Evolutionary conservation across 2,329 filamentous ascomycete species (phyloP), one percentile per base, ranked within the genome.

Genomic region (Emergomyces orientalis): DNA sequence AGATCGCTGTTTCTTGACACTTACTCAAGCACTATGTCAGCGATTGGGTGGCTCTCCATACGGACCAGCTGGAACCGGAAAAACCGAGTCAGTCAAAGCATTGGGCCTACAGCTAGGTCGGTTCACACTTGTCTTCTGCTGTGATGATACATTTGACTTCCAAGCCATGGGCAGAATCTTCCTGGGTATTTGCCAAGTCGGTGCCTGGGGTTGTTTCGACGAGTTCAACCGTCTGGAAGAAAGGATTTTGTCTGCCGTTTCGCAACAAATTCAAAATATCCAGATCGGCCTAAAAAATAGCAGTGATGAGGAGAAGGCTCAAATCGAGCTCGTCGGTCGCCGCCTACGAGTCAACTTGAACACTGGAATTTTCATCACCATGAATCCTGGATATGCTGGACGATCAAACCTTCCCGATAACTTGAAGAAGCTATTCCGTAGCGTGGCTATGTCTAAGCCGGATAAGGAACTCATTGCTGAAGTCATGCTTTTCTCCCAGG

Each of bases 141-240:
- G 94, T 79, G 94, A 99, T 73, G 94, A 99, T 77, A 99, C 94
- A 0, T 99, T 99, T 71, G 94, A 99, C 76, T 99, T 97, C 82
- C 94, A 99, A 73, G 94, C 94, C 59, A 99, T 99, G 94, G 95
- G 95, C 17, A 90, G 94, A 69, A 99, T 99, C 70, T 99, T 99
- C 84, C 83, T 99, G 43, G 94, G 94, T 83, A 96, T 99, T 66
- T 99, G 95, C 75, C 94, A 99, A 75, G 94, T 99, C 57, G 94
- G 94, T 74, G 94, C 94, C 4, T 99, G 94, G 94, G 95, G 95
- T 71, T 99, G 94, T 80, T 99, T 99, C 76, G 94, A 99, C 72
- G 94, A 99, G 80, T 99, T 99, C 82, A 99, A 99, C 77, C 90
- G 94, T 83, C 82, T 99, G 25, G 94, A 99, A 72, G 94, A 99